Evolutionary conservation across 768 basidiomycete genomes (phyloP).

Genomic region (Tricholoma flavovirens): DNA sequence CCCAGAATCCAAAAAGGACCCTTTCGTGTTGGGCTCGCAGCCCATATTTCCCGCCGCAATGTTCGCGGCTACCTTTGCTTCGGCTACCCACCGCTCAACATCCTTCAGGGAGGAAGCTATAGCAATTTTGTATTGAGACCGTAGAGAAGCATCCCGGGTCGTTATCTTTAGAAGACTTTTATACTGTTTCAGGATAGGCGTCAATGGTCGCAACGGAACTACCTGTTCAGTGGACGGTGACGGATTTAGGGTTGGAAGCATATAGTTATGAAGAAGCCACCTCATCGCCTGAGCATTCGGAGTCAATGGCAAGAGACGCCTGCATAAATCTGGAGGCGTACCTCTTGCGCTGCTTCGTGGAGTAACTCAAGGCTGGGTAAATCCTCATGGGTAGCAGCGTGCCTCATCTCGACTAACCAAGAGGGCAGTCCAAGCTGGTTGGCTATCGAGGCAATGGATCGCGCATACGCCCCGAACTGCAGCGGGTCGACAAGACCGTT

Average conservation of each 20-base stretch:
- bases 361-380: slow-evolving; percentile 79
- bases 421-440: slow-evolving; percentile 77
- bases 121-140: slow-evolving; percentile 42
- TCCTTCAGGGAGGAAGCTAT: slow-evolving; percentile 49
- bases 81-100: slow-evolving; percentile 74
- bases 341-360: slow-evolving; percentile 73
- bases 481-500: slow-evolving; percentile 95
- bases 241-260: slow-evolving; percentile 67
- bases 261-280: slow-evolving; percentile 85
- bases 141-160: slow-evolving; percentile 60
- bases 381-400: slow-evolving; percentile 95
- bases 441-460: slow-evolving; percentile 87
- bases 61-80: slow-evolving; percentile 60
- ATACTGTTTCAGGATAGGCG: slow-evolving; percentile 68
- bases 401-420: slow-evolving; percentile 89
- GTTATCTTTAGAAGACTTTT: slow-evolving; percentile 61
- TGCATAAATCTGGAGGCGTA: slow-evolving; percentile 8
- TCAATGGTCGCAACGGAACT: slow-evolving; percentile 46
- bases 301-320: slow-evolving; percentile 3
- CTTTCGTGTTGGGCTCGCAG: slow-evolving; percentile 35
- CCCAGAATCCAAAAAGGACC: slow-evolving; percentile 19
- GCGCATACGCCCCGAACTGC: slow-evolving; percentile 83
- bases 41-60: slow-evolving; percentile 39
- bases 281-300: slow-evolving; percentile 52
- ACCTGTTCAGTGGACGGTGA: slow-evolving; percentile 28